Evolutionary conservation across 129 eudicot species (phyloP), one percentile per base, ranked within the genome.

Genomic region (Tagetes erecta): DNA sequence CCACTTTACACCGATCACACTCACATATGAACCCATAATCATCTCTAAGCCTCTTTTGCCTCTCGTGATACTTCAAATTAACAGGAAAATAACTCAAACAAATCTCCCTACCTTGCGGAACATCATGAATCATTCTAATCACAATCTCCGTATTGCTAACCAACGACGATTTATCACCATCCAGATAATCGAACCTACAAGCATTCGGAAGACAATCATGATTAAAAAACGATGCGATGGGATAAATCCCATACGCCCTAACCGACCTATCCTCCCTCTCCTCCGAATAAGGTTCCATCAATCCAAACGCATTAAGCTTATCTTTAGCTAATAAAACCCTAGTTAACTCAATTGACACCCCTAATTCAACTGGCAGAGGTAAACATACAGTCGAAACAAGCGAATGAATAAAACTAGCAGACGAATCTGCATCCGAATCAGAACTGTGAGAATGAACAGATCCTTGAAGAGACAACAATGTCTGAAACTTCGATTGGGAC

Each of bases 131-230:
- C 78, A 86, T 76, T 67, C 98, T 80, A n/a, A 94, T 81, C 1
- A 81, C 72, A 40, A 94, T 88, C 20, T 90, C 97, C 0, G 89
- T 78, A 65, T 88, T 93, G 10, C 73, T 63, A 44, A 9, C 63
- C 1, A 46, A 13, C 0, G 67, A 71, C 44, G 60, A 2, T 55
- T 44, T 66, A 58, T 39, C 70, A 5, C 66, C 70, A 38, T 94
- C 97, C 20, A 93, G 73, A 41, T 90, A 94, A 68, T 94, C 98
- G 66, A 90, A 94, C 76, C 97, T 88, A 46, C 97, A 94, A 6
- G 93, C 97, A 71, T 94, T 94, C 0, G 98, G 98, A 6, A 94
- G 87, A 81, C 98, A 94, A 72, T 94, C 98, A 40, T 94, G 98
- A 67, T 94, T 94, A 78, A 94, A 90, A 46, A 94, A 90, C 0